Conservation (phyloP, 2,329 filamentous ascomycete species). For the Dothistroma pini region DNA sequence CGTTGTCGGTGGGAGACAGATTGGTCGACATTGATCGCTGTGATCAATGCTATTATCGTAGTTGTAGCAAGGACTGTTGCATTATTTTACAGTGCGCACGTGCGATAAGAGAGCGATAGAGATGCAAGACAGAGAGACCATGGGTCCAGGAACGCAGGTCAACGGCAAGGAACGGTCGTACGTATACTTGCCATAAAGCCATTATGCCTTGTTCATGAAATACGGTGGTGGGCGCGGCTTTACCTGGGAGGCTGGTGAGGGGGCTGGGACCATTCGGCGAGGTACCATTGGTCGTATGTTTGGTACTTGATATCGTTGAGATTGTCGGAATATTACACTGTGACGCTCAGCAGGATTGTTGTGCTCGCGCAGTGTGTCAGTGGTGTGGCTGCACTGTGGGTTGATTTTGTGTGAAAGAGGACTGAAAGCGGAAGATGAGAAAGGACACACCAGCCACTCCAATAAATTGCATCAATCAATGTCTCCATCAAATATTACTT, state of each 20-base stretch:
- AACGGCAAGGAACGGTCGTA: background rate
- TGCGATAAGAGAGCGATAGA: conserved; percentile 3
- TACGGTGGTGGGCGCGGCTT: background rate
- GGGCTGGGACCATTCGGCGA: background rate
- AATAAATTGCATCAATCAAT: background rate
- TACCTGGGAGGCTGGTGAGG: background rate
- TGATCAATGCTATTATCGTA: background rate
- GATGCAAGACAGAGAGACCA: background rate
- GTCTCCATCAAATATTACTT: background rate
- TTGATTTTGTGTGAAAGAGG: background rate
- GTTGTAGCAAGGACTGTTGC: background rate
- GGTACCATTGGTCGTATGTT: background rate
- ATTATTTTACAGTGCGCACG: conserved; percentile 5
- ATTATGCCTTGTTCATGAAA: background rate
- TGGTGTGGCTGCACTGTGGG: too few species aligned
- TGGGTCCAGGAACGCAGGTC: background rate
- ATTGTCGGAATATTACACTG: background rate
- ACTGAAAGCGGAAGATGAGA: background rate
- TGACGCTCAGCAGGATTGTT: background rate
- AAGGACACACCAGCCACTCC: background rate
- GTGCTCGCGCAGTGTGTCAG: conserved; percentile 1
- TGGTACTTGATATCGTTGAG: background rate
- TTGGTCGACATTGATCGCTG: background rate
- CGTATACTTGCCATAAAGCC: background rate
- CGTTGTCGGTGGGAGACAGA: background rate